Evolutionary conservation across 768 basidiomycete genomes (phyloP).

Genomic region (Leccinum longicurvipes): DNA sequence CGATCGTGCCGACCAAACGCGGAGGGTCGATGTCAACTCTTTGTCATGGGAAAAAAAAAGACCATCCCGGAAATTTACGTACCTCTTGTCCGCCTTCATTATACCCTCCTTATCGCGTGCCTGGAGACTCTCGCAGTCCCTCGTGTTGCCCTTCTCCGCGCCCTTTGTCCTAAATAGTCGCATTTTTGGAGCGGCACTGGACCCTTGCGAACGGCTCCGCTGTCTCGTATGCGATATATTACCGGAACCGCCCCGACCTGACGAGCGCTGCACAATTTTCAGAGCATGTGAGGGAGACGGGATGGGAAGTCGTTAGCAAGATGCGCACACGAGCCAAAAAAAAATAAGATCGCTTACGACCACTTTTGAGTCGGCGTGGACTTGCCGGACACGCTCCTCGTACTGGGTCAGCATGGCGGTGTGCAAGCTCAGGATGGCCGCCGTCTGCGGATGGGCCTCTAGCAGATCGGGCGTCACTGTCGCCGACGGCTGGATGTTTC

Average conservation of each 20-base stretch:
- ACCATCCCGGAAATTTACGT: not conserved
- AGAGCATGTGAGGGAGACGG: not conserved
- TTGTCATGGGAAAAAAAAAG: not conserved
- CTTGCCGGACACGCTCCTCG: slow-evolving; percentile 15
- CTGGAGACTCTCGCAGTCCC: not conserved
- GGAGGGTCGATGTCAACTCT: not conserved
- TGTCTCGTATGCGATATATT: slow-evolving; percentile 19
- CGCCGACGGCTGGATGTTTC: slow-evolving; percentile 18
- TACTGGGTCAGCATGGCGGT: slow-evolving; percentile 10
- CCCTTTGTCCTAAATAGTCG: slow-evolving; percentile 16
- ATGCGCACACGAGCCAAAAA: not conserved
- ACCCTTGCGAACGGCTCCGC: slow-evolving; percentile 8
- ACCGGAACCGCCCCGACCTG: slow-evolving; percentile 26
- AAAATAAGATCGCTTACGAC: slow-evolving; percentile 14
- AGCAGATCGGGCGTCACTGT: not conserved
- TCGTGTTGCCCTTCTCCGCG: not conserved
- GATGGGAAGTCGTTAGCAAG: not conserved
- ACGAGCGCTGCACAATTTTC: slow-evolving; percentile 18
- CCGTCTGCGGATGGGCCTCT: slow-evolving; percentile 21
- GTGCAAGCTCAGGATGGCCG: slow-evolving; percentile 21
- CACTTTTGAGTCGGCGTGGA: slow-evolving; percentile 13
- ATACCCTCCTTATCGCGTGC: not conserved
- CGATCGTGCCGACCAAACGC: no score
- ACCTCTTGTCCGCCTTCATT: slow-evolving; percentile 6
- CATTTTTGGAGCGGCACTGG: not conserved